Conservation (phyloP, 306 rosid genomes). For the Trifolium pratense region DNA sequence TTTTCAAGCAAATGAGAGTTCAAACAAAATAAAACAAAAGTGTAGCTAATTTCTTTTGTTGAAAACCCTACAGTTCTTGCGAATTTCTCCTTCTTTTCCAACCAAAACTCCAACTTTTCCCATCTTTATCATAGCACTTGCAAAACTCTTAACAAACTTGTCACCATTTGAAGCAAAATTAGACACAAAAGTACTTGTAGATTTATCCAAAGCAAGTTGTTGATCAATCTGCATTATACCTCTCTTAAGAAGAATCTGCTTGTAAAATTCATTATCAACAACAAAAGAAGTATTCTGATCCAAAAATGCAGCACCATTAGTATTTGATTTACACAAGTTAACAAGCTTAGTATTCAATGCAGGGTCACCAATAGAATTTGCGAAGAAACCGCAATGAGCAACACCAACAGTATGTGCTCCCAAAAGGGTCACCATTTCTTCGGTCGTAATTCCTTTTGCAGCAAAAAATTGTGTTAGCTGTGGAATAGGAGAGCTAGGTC, state of each 20-base stretch:
- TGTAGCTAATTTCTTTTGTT: slow-evolving; percentile 25
- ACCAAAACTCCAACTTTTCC: slow-evolving; percentile 45
- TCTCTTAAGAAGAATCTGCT: slow-evolving; percentile 44
- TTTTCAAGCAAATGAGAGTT: background rate
- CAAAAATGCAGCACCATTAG: slow-evolving; percentile 34
- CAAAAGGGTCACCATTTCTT: slow-evolving; percentile 63
- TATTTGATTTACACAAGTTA: slow-evolving; percentile 13
- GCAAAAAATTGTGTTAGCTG: slow-evolving; percentile 6
- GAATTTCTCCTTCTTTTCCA: slow-evolving; percentile 52
- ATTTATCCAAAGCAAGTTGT: slow-evolving; percentile 47
- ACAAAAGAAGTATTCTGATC: slow-evolving; percentile 49
- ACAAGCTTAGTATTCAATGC: slow-evolving; percentile 45
- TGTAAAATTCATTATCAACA: slow-evolving; percentile 53
- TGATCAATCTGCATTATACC: slow-evolving; percentile 59
- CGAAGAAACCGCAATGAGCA: slow-evolving; percentile 46
- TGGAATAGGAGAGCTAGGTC: slow-evolving; percentile 37
- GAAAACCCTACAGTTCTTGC: slow-evolving; percentile 50
- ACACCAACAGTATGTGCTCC: slow-evolving; percentile 68
- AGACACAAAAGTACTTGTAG: slow-evolving; percentile 39
- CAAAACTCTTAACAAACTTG: slow-evolving; percentile 45
- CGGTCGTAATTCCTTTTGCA: slow-evolving; percentile 37
- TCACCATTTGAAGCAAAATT: slow-evolving; percentile 41
- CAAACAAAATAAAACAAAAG: background rate
- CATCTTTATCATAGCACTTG: slow-evolving; percentile 53
- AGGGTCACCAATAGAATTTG: too few relatives aligned